Evolutionary conservation across 164 flowering plant genomes (phyloP), one percentile per base, ranked within the genome.

Genomic region (Magnolia officinalis): DNA sequence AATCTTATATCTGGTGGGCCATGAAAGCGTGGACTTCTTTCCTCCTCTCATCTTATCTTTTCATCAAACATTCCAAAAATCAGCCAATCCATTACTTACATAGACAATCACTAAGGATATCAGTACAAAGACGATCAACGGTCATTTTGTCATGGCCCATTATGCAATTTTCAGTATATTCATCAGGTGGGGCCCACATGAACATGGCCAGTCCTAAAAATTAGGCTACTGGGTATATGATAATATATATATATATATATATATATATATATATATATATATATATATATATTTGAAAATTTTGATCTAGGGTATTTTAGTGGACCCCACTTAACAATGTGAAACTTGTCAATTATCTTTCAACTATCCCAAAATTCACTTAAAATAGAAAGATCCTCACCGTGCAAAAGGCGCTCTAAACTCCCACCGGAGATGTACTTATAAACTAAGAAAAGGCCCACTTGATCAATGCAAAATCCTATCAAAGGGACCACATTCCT

Each of bases 341-440:
- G 20, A 18, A 63, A n/a, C 2, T 63, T 63, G 19, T 63, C 2
- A n/a, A 2, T 21, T 7, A 18, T n/a, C 21, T 63, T 63, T 16
- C 21, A n/a, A 63, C 21, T 63, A 26, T 26, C 29, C 1, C 29
- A 26, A 26, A 26, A 26, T 26, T 26, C 29, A 26, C 2, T 26
- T 1, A 26, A 26, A 26, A 26, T 19, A 19, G 75, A 16, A 10
- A 63, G 65, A 64, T 76, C 63, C 75, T 23, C 87, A 92, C 98
- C 97, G 73, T 93, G 98, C 76, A 95, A 87, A 83, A 90, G 91
- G 70, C 82, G 87, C 81, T 91, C 98, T 68, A 95, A 83, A 85
- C 93, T 95, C 75, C 98, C 98, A 71, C 97, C 95, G 8, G 98
- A 92, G 11, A 95, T 95, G 77, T 84, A 93, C 72, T 86, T 92